These are phyloP conservation scores for Leishmania tropica DNA, from an alignment of 208 protist species.

Conservation along the genomic window DNA sequence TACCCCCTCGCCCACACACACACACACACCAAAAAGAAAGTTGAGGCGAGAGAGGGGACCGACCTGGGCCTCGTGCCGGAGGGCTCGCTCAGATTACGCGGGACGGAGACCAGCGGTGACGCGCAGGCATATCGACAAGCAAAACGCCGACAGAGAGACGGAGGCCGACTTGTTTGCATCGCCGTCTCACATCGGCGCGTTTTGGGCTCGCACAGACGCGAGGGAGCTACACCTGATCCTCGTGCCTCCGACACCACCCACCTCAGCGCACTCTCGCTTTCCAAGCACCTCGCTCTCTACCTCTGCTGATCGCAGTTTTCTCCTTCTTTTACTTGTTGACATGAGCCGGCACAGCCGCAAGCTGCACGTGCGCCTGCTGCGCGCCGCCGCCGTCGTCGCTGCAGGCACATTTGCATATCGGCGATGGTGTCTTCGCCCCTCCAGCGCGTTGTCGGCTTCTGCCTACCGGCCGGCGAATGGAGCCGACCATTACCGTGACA, in stretches of 20 bases:
- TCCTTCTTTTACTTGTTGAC: background rate
- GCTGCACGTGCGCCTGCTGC: constrained; percentile 36
- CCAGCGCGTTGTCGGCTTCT: constrained; percentile 24
- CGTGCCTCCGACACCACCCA: background rate
- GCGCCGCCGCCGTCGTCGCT: constrained; percentile 25
- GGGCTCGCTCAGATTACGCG: background rate
- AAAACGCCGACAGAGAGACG: background rate
- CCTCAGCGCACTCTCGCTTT: background rate
- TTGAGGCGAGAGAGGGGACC: background rate
- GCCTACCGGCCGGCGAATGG: constrained; percentile 2
- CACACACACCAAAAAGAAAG: background rate
- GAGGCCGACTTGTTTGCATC: background rate
- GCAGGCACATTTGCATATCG: constrained; percentile 27
- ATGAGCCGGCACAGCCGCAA: constrained; percentile 55
- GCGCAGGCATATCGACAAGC: background rate
- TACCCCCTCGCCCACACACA: background rate
- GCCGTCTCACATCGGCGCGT: background rate
- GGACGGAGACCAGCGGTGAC: background rate
- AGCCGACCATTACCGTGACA: background rate
- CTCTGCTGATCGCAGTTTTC: background rate
- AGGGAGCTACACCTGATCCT: background rate
- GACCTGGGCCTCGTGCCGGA: background rate
- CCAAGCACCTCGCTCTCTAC: background rate
- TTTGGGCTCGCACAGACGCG: background rate
- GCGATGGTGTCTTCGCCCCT: constrained; percentile 60